A percentile compares a stretch with the other conserved stretches of the same genome.
Conservation (phyloP, 2,329 filamentous ascomycete species). For the Fusarium bulbicola region DNA sequence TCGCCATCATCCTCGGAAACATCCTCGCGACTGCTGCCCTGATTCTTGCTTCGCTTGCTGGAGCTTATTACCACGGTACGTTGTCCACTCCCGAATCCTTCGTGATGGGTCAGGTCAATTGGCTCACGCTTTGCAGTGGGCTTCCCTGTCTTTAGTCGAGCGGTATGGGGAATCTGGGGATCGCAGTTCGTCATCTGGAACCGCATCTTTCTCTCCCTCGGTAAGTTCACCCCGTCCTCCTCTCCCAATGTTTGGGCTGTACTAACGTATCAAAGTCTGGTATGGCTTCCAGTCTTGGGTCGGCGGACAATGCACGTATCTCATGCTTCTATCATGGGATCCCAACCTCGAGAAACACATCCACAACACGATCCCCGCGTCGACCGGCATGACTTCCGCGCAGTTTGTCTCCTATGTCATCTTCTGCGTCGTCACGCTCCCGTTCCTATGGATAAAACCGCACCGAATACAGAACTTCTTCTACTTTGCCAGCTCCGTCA, state of each 20-base stretch:
- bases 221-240: constrained; percentile 36
- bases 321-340: constrained; percentile 57
- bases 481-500: constrained; percentile 50
- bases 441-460: constrained; percentile 55
- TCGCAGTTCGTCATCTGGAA: constrained; percentile 55
- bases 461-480: constrained; percentile 55
- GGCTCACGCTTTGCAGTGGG: constrained; percentile 38
- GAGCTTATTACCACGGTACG: constrained; percentile 53
- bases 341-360: constrained; percentile 54
- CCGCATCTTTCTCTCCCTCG: constrained; percentile 52
- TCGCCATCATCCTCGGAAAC: constrained; percentile 52
- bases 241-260: neutral
- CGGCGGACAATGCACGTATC: constrained; percentile 56
- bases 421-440: constrained; percentile 55
- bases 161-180: constrained; percentile 54
- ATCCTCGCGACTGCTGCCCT: constrained; percentile 51
- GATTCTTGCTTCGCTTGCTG: constrained; percentile 55
- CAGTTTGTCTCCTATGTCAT: constrained; percentile 55
- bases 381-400: constrained; percentile 55
- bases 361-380: constrained; percentile 51
- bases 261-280: constrained; percentile 32
- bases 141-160: constrained; percentile 52
- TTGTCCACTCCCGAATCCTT: neutral
- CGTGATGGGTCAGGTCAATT: neutral
- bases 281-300: constrained; percentile 58